Base-by-base conservation (phyloP, 345 rosid species). In the Erucastrum elatum region DNA sequence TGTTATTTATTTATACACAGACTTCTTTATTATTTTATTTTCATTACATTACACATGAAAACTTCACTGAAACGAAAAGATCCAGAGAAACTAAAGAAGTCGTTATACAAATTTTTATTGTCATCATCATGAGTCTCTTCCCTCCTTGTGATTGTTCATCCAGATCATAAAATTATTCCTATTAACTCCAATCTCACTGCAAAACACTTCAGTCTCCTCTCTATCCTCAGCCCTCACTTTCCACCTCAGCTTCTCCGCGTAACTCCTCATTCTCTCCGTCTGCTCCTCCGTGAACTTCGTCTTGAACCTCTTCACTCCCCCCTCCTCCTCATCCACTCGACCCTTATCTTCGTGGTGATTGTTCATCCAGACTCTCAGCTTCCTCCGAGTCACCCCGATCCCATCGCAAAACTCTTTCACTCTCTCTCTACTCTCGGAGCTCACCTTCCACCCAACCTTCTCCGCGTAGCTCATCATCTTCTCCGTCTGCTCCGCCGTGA, bases 61-160 rank as follows among this genome's bases (percentile, higher is more conserved):
- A n/a, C n/a, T n/a, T n/a, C n/a, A n/a, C n/a, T n/a, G n/a, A n/a
- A n/a, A n/a, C n/a, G n/a, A n/a, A n/a, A n/a, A n/a, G n/a, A n/a
- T n/a, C n/a, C n/a, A n/a, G n/a, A n/a, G n/a, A n/a, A n/a, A n/a
- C n/a, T n/a, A n/a, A n/a, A n/a, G n/a, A n/a, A n/a, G n/a, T n/a
- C n/a, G n/a, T n/a, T n/a, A n/a, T n/a, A n/a, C n/a, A n/a, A n/a
- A n/a, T n/a, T n/a, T n/a, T n/a, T n/a, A n/a, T n/a, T n/a, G n/a
- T n/a, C n/a, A n/a, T 33, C 59, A 53, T 53, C 26, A 53, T 5
- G 0, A 49, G 56, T 49, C 56, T 49, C 25, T 53, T 9, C 39
- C 87, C 67, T 90, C 85, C 75, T 88, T 91, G 85, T 91, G 91
- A 70, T 91, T 91, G 25, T 87, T 89, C 84, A 91, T 87, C 97